Conservation (phyloP, 2,329 filamentous ascomycete species). For the Diaporthe citri region DNA sequence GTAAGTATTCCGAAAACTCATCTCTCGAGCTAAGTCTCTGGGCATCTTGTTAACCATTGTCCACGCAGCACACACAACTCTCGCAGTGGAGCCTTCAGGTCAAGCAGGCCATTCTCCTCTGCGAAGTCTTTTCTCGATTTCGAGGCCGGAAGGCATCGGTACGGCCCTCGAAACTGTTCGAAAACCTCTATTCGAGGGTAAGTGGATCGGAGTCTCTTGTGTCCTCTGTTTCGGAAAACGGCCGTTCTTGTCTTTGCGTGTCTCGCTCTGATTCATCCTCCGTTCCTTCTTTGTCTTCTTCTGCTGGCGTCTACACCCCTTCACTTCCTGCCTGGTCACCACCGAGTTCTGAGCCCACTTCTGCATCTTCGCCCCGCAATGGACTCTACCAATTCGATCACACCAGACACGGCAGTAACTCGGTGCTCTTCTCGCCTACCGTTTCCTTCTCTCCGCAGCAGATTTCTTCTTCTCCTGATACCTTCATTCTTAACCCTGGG, state of each 20-base stretch:
- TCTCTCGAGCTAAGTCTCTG: neutral
- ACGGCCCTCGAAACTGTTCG: conserved; percentile 62
- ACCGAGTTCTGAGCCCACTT: conserved; percentile 29
- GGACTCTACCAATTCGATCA: conserved; percentile 31
- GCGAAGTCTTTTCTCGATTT: conserved; percentile 68
- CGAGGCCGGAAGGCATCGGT: conserved; percentile 63
- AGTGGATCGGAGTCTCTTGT: conserved; percentile 51
- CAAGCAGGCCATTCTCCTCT: conserved; percentile 67
- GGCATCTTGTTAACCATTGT: too few relatives aligned
- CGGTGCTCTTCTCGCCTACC: conserved; percentile 34
- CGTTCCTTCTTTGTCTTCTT: conserved; percentile 43
- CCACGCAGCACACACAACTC: conserved; percentile 51
- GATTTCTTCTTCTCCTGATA: conserved; percentile 40
- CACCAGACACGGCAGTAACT: conserved; percentile 29
- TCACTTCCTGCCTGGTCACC: conserved; percentile 39
- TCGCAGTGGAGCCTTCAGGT: conserved; percentile 62
- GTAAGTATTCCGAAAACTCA: conserved; percentile 54
- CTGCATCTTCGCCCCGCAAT: conserved; percentile 32
- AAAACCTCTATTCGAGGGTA: conserved; percentile 66
- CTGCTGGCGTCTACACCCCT: conserved; percentile 29
- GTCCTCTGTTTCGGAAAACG: conserved; percentile 49
- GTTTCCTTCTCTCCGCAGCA: conserved; percentile 36
- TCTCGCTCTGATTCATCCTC: conserved; percentile 44
- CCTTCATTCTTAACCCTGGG: conserved; percentile 35
- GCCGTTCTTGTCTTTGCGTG: conserved; percentile 46